A percentile compares a stretch with the other conserved stretches of the same genome.
Evolutionary conservation across 75 land plant species (phyloP).

Genomic region (Chamaecyparis obtusa): DNA sequence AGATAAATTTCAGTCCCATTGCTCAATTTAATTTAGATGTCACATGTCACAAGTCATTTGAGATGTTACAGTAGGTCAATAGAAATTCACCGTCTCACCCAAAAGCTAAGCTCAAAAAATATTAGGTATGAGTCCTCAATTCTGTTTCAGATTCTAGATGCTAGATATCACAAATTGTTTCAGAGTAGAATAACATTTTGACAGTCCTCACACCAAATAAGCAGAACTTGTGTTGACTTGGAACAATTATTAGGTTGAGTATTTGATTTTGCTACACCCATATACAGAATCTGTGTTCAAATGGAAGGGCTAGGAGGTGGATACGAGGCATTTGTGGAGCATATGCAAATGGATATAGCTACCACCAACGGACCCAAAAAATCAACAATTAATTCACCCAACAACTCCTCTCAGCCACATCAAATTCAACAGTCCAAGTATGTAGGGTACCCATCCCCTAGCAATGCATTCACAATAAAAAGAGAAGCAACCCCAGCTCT

Average conservation of each 20-base stretch:
- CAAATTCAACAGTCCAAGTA: slow-evolving; percentile 29
- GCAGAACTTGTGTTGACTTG: background rate
- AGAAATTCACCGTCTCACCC: background rate
- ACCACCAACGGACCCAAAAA: slow-evolving; percentile 22
- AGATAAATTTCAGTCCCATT: background rate
- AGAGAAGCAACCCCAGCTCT: slow-evolving; percentile 33
- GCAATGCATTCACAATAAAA: slow-evolving; percentile 32
- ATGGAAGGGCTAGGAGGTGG: slow-evolving; percentile 50
- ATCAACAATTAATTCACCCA: slow-evolving; percentile 10
- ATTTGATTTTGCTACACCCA: background rate
- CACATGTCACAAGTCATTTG: background rate
- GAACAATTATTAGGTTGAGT: background rate
- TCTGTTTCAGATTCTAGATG: background rate
- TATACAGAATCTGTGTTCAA: background rate
- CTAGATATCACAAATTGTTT: background rate
- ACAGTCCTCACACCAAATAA: background rate
- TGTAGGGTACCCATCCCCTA: slow-evolving; percentile 40
- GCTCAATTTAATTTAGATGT: background rate
- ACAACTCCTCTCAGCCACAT: slow-evolving; percentile 21
- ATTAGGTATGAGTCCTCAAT: background rate
- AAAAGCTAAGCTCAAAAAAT: background rate
- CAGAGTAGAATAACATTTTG: background rate
- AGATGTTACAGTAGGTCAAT: background rate
- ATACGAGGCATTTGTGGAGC: slow-evolving; percentile 51
- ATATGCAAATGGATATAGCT: slow-evolving; percentile 42